These are phyloP conservation scores for Rachicladosporium sp. DNA, from an alignment of 2,329 filamentous ascomycete genomes.

Conservation along the genomic window DNA sequence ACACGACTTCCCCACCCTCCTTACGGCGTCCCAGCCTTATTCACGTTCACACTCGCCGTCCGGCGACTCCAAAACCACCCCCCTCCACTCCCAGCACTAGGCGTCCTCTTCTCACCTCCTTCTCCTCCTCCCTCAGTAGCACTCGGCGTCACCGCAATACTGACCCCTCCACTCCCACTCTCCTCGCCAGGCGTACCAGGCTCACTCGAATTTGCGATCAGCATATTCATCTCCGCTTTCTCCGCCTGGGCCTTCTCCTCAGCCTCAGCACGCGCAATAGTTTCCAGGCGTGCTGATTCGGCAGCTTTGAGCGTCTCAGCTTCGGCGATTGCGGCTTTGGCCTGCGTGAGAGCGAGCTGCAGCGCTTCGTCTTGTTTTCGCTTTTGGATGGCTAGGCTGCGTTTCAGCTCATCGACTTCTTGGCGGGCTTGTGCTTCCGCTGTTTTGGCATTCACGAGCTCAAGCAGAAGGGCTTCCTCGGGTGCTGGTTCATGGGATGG, in stretches of 20 bases:
- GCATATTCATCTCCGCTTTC: conserved; percentile 6
- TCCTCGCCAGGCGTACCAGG: conserved; percentile 2
- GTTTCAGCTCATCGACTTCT: conserved; percentile 25
- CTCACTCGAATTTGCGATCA: not conserved
- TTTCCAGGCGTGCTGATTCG: conserved; percentile 1
- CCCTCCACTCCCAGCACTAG: conserved; percentile 8
- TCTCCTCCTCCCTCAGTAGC: conserved; percentile 1
- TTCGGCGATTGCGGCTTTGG: conserved; percentile 12
- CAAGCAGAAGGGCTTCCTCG: conserved; percentile 58
- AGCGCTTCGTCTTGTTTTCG: conserved; percentile 15
- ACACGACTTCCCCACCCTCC: no score
- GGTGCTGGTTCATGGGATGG: conserved; percentile 24
- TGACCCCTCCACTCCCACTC: conserved; percentile 1
- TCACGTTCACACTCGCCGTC: conserved; percentile 14
- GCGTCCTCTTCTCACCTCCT: conserved; percentile 9
- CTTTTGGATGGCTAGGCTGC: conserved; percentile 16
- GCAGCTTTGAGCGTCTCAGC: conserved; percentile 12
- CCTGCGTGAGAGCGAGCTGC: conserved; percentile 10
- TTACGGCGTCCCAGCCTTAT: conserved; percentile 3
- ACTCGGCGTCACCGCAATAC: not conserved
- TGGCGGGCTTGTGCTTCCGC: conserved; percentile 25
- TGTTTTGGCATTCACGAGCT: conserved; percentile 49
- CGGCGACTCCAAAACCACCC: conserved; percentile 23
- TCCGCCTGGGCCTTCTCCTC: not conserved
- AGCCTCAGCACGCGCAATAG: no score